Evolutionary conservation across 2,329 filamentous ascomycete genomes (phyloP), one percentile per base, ranked within the genome.

Genomic region (Neonectria faginata): DNA sequence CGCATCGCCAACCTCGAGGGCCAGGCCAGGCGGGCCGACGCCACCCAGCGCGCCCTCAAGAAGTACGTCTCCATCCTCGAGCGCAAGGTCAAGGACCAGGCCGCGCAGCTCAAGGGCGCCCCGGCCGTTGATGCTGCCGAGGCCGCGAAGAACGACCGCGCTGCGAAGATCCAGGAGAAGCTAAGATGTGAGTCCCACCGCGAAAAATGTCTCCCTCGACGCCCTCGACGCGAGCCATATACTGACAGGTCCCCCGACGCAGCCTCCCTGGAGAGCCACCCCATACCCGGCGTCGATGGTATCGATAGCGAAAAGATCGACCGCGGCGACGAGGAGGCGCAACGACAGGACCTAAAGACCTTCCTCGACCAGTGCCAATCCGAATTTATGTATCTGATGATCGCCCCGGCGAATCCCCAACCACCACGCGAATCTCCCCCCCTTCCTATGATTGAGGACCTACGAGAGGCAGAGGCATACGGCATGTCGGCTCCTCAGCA

Each of bases 1-100:
- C 91, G 97, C 76, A 97, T 99, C 82, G 95, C 95, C 56, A 92
- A 92, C 75, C 88, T 98, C 69, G 96, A 99, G 81, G 96, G 96
- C 59, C 93, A 97, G 71, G 88, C 91, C 33, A 87, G 94, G 69
- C 93, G 95, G 70, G 91, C 92, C 55, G 96, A 97, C 80, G 91
- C 92, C 66, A 89, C 94, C 62, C 94, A 97, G 74, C 94, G 94
- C 79, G 93, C 94, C 36, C 82, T 97, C 59, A 94, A 93, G 78
- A 94, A 94, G 82, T 97, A 97, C 76, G 92, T 98, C 64, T 86
- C 89, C 59, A 93, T 98, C 80, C 86, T 98, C 67, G 94, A 98
- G 81, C 89, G 90, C 73, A 96, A 95, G 67, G 84, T 97, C 74
- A 94, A 92, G 79, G 91, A 93, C 67, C 93, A 97, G 81, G 86